Base-by-base conservation (phyloP, 2,329 filamentous ascomycete species). In the Monosporascus sp. region DNA sequence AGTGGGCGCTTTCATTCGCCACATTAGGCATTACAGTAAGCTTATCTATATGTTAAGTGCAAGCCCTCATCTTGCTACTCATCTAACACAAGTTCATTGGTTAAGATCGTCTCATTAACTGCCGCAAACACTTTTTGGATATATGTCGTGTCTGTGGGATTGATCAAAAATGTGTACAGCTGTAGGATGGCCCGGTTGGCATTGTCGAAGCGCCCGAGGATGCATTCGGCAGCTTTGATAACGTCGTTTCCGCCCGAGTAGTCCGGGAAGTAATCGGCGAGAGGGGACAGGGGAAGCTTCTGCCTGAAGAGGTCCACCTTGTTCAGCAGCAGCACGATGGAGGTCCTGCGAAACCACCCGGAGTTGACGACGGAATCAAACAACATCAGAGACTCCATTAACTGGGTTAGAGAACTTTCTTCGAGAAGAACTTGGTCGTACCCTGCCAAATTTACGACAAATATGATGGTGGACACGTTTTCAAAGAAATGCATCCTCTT, bases 401-500 rank as follows among this genome's bases (percentile, higher is more conserved):
- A 93, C 79, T 90, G 89, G 73, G 93, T 94, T 81, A 93, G 89
- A 0, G 89, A 96, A 79, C 96, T 91, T 68, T 96, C 92, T 71
- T 97, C 92, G 71, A 97, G 96, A 45, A 97, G 82, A 57, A 96
- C 80, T 76, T 96, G 92, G 70, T 97, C 92, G 78, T 97, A 97
- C 73, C 96, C 92, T 62, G 91, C 96, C 63, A 97, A 96, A 73
- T 92, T 92, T 61, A 97, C 92, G 51, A 96, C 77, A 85, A 97
- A 97, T 39, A 97, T 87, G 63, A 97, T 96, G 11, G 92, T 96
- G 11, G 91, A 96, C 66, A 97, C 92, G 65, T 97, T 96, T 78
- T 97, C 92, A 74, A 97, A 97, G 77, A 91, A 96, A 78, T 97
- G 92, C 64, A 97, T 97, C 92, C 92, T 97, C 84, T 97, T 97